Evolutionary conservation across 208 protist genomes (phyloP), one percentile per base, ranked within the genome.

Genomic region (Acanthamoeba pearcei): DNA sequence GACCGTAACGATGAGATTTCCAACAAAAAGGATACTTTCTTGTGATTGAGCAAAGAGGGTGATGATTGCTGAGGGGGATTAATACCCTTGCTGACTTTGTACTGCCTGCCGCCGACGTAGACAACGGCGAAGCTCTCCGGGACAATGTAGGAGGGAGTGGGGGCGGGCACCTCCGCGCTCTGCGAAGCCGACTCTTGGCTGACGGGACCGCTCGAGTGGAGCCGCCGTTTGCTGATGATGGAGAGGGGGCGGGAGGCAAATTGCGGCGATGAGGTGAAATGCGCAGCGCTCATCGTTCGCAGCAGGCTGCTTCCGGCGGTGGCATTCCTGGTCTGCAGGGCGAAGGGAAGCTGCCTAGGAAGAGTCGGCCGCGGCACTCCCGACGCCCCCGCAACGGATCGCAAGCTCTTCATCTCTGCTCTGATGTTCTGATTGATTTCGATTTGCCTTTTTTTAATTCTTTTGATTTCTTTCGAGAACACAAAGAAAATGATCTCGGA

Each of bases 101-200:
- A 89, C 82, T 89, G 82, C 51, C 55, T 60, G 24, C 82, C 82
- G 32, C 53, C 82, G 9, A 89, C 55, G n/a, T 89, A 38, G 29
- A 89, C 82, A 13, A 89, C 27, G n/a, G 82, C 82, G 49, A 89
- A 89, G 82, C 82, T 89, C 15, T 89, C 82, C 49, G 82, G 82
- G 27, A 89, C 53, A 46, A 66, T 57, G 32, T 89, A 66, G 17
- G 80, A 55, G 49, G 80, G 46, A 62, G 82, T 5, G 35, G 68
- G 24, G 29, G 68, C 72, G 29, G 38, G 42, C 72, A 53, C 72
- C 22, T 13, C 6, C 72, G 72, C 19, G 60, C 60, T 66, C 60
- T 66, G 60, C 60, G 60, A 66, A 12, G 32, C 13, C 8, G 72
- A 17, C 38, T 80, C 72, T 53, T 80, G 72, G 4, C 22, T 22